Base-by-base conservation (phyloP, 257 asterid species). In the Solanum sejunctum region DNA sequence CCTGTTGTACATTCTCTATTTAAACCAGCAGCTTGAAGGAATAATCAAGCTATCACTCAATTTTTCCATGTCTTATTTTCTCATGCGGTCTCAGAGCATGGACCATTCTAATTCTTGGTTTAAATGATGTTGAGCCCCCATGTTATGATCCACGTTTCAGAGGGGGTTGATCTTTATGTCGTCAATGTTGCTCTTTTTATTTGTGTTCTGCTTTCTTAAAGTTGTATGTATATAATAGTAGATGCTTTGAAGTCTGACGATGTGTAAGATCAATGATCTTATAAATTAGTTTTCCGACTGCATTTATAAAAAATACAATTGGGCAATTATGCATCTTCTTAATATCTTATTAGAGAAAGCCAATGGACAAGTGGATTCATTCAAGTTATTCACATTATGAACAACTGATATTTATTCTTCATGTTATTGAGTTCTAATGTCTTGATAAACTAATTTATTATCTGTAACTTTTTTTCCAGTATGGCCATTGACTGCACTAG, bases 401-500 rank as follows among this genome's bases (percentile, higher is more conserved):
- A 51, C n/a, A 8, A 16, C 15, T 26, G 12, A 26, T 52, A 13
- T 77, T 32, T 51, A 9, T 75, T 75, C 21, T 26, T 77, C 51
- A 26, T 26, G 18, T 51, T 36, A 47, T 81, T 55, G 51, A 71
- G 52, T 39, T 70, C 64, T 45, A 18, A 18, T 61, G 75, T 81
- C 79, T 66, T 39, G 26, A 26, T 10, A n/a, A n/a, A n/a, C 66
- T 41, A 45, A 77, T 61, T 61, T 11, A 41, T 80, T 66, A 28
- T 84, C 56, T 83, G 85, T n/a, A n/a, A 5, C 32, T 49, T 45
- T 54, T 66, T 28, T 81, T 83, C 80, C 97, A 97, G 99, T 97
- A 80, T 97, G 99, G 99, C 99, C 98, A 13, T 88, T 97, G 91
- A 97, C 97, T 58, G 98, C 97, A 73, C 89, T 97, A 86, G 99